Base-by-base conservation (phyloP, 768 basidiomycete genomes). In the Ramaria sp. region DNA sequence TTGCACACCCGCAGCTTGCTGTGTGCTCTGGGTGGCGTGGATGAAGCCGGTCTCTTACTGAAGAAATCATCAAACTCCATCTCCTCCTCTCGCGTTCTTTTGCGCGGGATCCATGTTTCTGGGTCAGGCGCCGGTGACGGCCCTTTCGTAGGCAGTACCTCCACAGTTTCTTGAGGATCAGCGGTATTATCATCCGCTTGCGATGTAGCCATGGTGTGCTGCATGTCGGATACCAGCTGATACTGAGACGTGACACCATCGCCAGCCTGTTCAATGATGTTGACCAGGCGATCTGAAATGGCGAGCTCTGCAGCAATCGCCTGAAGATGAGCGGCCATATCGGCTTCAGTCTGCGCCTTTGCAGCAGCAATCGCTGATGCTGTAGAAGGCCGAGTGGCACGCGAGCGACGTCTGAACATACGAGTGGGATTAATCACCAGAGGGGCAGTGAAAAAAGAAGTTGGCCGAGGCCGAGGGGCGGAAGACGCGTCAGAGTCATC, bases 401-500 rank as follows among this genome's bases (percentile, higher is more conserved):
- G 41, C 17, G 46, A 38, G 11, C 55, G 45, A 37, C 20, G 46
- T 12, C 17, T 48, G 37, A 57, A 57, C 55, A 57, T 57, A 30
- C 49, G 27, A 7, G 33, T 50, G 7, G 34, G 46, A 37, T 57
- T 57, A 15, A 57, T 47, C 31, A 17, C 47, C n/a, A 57, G 47
- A 12, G 55, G 55, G 10, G 55, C 46, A 15, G 55, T 57, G 46
- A 57, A 57, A 50, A 57, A 47, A 13, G 55, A 47, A 19, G 55
- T 57, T 20, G 55, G 55, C 5, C 48, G 55, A 3, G 55, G 55
- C 19, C 55, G 55, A 20, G 55, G 55, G 27, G 46, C 55, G 12
- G 55, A 57, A 50, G 55, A 49, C 45, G 55, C 55, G 37, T 57
- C 55, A 13, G 55, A 57, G 31, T 57, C 55, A 15, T 57, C 45